Evolutionary conservation across 176 grass and related monocot species (phyloP), one percentile per base, ranked within the genome.

Genomic region (Carex scoparia): DNA sequence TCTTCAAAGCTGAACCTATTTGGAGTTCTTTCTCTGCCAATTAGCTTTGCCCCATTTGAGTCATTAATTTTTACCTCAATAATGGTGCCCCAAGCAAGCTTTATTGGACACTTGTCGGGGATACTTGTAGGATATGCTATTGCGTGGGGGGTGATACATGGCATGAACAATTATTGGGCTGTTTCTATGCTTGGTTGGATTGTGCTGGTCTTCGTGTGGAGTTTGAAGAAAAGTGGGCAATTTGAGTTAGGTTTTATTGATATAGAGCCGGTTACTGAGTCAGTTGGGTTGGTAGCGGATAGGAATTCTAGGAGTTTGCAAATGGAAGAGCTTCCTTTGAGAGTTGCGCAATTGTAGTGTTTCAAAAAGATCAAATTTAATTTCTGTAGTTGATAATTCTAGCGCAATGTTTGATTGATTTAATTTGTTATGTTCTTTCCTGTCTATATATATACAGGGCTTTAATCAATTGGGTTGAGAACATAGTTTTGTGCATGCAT

Each of bases 101-200:
- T 99, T 81, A 91, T 99, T 2, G 97, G 97, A 78, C 97, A 99
- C 67, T 81, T 99, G 51, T 95, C 91, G 0, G 97, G 97, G 72
- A 99, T 99, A 60, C 82, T 99, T 38, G 93, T 99, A 14, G 97
- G 97, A 0, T 99, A 99, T 84, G 89, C 90, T 0, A 91, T 99
- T 64, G 93, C 93, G 19, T 99, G 97, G 97, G 97, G 97, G 46
- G 63, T 99, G 65, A 88, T 99, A 81, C 91, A 95, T 54, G 97
- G 97, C 61, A 99, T 99, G 97, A 96, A 89, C 15, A 99, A 94
- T 89, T 99, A 99, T 81, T 99, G 97, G 97, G 91, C 91, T 0
- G 37, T 99, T 84, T 94, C 90, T 10, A 92, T 96, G 88, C 79
- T 96, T 1, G 97, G 97, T 1, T 99, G 97, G 93, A 89, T 92